A percentile compares a stretch with the other conserved stretches of the same genome.
Evolutionary conservation across 257 asterid genomes (phyloP).

Genomic region (Solanum rostratum): DNA sequence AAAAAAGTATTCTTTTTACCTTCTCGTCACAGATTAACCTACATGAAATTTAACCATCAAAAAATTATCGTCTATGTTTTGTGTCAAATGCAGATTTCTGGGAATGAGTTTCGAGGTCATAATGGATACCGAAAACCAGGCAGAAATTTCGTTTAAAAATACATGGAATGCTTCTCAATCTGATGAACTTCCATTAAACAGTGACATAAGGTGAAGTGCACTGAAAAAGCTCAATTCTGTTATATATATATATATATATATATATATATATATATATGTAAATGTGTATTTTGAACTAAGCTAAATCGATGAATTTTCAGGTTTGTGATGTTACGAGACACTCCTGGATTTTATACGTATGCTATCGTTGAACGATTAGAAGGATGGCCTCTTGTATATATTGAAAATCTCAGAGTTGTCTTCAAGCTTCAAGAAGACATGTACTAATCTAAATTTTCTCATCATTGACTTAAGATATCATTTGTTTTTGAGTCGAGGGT

Average conservation of each 20-base stretch:
- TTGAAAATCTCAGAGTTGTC: slow-evolving; percentile 48
- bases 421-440: slow-evolving; percentile 51
- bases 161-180: slow-evolving; percentile 20
- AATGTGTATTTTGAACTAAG: too few relatives aligned
- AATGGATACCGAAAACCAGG: slow-evolving; percentile 36
- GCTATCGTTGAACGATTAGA: slow-evolving; percentile 51
- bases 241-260: too few relatives aligned
- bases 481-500: neutral
- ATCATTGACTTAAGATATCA: neutral
- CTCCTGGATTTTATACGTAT: slow-evolving; percentile 66
- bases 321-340: slow-evolving; percentile 47
- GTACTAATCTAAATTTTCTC: slow-evolving; percentile 10
- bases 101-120: slow-evolving; percentile 29
- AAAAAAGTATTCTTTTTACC: slow-evolving; percentile 30
- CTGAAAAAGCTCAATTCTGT: neutral
- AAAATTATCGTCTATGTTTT: neutral
- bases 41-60: neutral
- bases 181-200: slow-evolving; percentile 39
- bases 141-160: slow-evolving; percentile 57
- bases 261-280: too few relatives aligned
- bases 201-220: slow-evolving; percentile 59
- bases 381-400: slow-evolving; percentile 66
- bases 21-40: neutral
- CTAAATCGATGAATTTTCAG: neutral
- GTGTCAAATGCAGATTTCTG: slow-evolving; percentile 29